These are phyloP conservation scores for Globisporangium abappressorium DNA, from an alignment of 352 stramenopile genomes.

Conservation along the genomic window DNA sequence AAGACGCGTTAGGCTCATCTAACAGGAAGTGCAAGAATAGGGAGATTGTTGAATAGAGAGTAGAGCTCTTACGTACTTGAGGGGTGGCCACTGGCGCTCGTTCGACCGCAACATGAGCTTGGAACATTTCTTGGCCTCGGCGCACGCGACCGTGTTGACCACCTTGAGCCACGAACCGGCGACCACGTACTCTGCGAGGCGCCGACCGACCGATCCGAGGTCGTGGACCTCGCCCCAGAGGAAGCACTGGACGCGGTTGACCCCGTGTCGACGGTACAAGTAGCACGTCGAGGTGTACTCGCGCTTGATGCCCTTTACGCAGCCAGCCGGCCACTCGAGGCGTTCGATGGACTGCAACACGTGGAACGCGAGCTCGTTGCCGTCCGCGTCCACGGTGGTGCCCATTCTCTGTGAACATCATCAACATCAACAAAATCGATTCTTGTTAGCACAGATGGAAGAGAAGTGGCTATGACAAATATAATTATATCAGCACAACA, in stretches of 20 bases:
- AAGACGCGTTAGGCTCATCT: neutral
- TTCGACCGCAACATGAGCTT: neutral
- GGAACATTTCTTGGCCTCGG: slow-evolving; percentile 8
- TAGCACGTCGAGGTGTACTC: slow-evolving; percentile 37
- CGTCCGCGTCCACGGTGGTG: slow-evolving; percentile 23
- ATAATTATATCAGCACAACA: neutral
- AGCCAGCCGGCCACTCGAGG: slow-evolving; percentile 37
- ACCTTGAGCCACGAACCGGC: slow-evolving; percentile 23
- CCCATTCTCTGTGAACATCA: slow-evolving; percentile 27
- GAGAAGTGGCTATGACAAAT: neutral
- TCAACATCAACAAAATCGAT: neutral
- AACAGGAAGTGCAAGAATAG: neutral
- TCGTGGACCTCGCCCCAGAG: slow-evolving; percentile 28
- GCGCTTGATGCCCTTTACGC: slow-evolving; percentile 31
- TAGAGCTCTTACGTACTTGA: neutral
- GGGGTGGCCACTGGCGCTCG: slow-evolving; percentile 1
- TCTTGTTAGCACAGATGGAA: neutral
- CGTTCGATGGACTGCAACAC: slow-evolving; percentile 41
- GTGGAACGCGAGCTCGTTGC: slow-evolving; percentile 40
- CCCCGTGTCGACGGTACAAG: slow-evolving; percentile 27
- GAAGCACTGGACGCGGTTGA: slow-evolving; percentile 34
- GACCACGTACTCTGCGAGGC: slow-evolving; percentile 17
- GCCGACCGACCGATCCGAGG: slow-evolving; percentile 14
- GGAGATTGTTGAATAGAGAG: neutral
- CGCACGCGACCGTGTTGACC: slow-evolving; percentile 17